Percentiles rank a stretch among this genome's conserved stretches.
These are phyloP conservation scores for Yueomyces sinensis DNA, from an alignment of 805 yeast genomes.

Conservation along the genomic window DNA sequence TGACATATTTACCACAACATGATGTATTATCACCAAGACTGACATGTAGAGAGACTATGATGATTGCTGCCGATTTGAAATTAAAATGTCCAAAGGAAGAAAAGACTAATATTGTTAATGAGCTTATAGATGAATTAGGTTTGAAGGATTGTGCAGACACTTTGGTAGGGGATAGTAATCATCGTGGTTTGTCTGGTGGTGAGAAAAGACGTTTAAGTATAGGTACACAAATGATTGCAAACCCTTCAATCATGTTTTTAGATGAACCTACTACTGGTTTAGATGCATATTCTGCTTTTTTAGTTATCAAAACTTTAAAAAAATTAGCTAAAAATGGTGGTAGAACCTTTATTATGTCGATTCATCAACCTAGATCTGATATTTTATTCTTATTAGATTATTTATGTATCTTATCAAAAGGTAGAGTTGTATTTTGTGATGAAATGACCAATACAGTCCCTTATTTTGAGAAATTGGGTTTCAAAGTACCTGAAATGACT, in stretches of 20 bases:
- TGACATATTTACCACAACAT: slow-evolving; percentile 61
- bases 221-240: slow-evolving; percentile 63
- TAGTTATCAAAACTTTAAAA: slow-evolving; percentile 48
- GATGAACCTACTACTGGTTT: slow-evolving; percentile 88
- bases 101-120: slow-evolving; percentile 38
- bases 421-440: slow-evolving; percentile 38
- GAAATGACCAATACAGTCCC: slow-evolving; percentile 30
- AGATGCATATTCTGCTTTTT: slow-evolving; percentile 63
- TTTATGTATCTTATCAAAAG: slow-evolving; percentile 54
- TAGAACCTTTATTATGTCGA: slow-evolving; percentile 59
- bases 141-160: slow-evolving; percentile 51
- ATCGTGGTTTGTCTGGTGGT: slow-evolving; percentile 67
- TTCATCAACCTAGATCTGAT: slow-evolving; percentile 78
- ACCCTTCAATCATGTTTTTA: slow-evolving; percentile 62
- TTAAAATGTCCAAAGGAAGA: slow-evolving; percentile 34
- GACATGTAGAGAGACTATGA: slow-evolving; percentile 58
- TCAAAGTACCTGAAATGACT: slow-evolving; percentile 30
- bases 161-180: slow-evolving; percentile 40
- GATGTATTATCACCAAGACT: slow-evolving; percentile 61
- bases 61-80: slow-evolving; percentile 59
- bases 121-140: slow-evolving; percentile 51
- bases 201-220: slow-evolving; percentile 68
- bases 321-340: slow-evolving; percentile 43
- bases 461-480: slow-evolving; percentile 39
- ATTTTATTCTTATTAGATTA: slow-evolving; percentile 56